phyloP scores from a whole-genome alignment of 768 basidiomycete genomes.

The Hydnum rufescens region DNA sequence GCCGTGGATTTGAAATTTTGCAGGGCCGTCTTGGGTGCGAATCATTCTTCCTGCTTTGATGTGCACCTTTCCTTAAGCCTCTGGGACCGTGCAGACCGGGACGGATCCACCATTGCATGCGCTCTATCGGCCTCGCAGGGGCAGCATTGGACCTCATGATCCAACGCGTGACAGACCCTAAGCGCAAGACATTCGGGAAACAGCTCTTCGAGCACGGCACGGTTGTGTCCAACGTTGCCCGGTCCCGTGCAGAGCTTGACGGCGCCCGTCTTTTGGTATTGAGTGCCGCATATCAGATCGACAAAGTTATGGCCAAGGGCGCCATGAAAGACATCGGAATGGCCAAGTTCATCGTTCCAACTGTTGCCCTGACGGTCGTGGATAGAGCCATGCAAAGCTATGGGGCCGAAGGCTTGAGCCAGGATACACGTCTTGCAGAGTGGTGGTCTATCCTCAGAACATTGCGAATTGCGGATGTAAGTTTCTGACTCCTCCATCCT shows the following conservation, averaged over 20 bases:
- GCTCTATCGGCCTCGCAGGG: slow-evolving; percentile 78
- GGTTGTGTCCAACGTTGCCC: slow-evolving; percentile 76
- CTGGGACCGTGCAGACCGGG: slow-evolving; percentile 41
- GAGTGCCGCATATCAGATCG: slow-evolving; percentile 84
- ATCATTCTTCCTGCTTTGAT: background rate
- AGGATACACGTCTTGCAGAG: slow-evolving; percentile 67
- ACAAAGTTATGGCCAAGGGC: slow-evolving; percentile 77
- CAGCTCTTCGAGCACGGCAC: slow-evolving; percentile 86
- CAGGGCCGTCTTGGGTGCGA: slow-evolving; percentile 84
- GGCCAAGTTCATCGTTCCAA: slow-evolving; percentile 93
- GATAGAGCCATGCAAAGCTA: slow-evolving; percentile 94
- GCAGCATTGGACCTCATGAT: slow-evolving; percentile 75
- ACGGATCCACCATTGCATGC: slow-evolving; percentile 97
- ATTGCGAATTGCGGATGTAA: slow-evolving; percentile 68
- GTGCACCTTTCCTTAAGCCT: background rate
- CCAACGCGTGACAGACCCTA: slow-evolving; percentile 79
- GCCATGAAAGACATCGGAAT: slow-evolving; percentile 96
- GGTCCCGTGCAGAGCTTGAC: slow-evolving; percentile 87
- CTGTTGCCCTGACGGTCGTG: slow-evolving; percentile 70
- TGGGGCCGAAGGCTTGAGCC: slow-evolving; percentile 86
- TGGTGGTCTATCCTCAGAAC: slow-evolving; percentile 71
- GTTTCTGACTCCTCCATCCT: slow-evolving; percentile 14
- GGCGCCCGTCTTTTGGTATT: slow-evolving; percentile 69
- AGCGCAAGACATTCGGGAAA: slow-evolving; percentile 86
- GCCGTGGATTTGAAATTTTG: slow-evolving; percentile 90